Percentiles rank a stretch among this genome's conserved stretches.
These are phyloP conservation scores for Zanthoxylum bungeanum DNA, from an alignment of 345 rosid species.

Conservation along the genomic window DNA sequence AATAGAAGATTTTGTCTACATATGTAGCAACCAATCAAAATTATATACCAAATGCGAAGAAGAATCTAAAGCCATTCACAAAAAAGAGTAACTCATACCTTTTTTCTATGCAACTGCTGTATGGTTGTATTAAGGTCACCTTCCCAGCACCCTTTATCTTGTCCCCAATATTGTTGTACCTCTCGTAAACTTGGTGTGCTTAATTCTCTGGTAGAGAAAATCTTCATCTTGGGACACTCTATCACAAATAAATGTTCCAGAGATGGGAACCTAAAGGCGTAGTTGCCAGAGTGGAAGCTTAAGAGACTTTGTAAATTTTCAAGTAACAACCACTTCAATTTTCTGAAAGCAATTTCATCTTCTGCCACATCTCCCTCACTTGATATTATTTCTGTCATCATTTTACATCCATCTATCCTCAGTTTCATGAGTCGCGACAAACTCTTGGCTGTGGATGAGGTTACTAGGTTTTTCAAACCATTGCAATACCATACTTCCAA, in stretches of 20 bases:
- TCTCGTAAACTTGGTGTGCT: not conserved
- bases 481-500: not conserved
- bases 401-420: not conserved
- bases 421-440: not conserved
- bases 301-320: not conserved
- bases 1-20: not conserved
- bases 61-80: not conserved
- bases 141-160: not conserved
- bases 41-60: not conserved
- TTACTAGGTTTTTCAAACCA: not conserved
- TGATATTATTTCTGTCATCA: not conserved
- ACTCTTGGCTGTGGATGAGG: not conserved
- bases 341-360: not conserved
- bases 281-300: not conserved
- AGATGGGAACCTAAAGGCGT: not conserved
- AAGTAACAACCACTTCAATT: not conserved
- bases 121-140: not conserved
- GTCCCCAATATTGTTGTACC: not conserved
- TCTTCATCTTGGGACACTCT: not conserved
- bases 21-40: too few relatives aligned
- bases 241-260: not conserved
- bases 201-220: not conserved
- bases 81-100: not conserved
- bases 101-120: not conserved
- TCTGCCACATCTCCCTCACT: not conserved